Base-by-base conservation (phyloP, 352 stramenopile species). In the Globisporangium nodosum region DNA sequence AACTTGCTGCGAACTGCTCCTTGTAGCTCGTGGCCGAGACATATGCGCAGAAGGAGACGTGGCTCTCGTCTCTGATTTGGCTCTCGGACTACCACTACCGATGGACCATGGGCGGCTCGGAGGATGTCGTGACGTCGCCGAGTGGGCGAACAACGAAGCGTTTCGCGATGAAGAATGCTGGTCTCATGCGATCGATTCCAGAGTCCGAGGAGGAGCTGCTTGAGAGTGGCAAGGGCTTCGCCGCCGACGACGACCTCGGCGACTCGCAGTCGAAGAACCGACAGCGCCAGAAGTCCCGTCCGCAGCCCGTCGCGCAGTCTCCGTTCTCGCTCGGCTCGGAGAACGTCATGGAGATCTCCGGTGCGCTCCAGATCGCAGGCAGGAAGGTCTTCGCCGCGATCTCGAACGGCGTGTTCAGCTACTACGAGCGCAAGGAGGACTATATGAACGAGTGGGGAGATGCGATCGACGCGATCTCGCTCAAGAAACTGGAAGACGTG, bases 371-470 rank as follows among this genome's bases (percentile, higher is more conserved):
- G 33, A 87, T 93, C 39, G 72, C 73, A 2, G 80, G 76, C 0
- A 69, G 54, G 27, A 73, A 68, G 13, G 81, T 91, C 3, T 95
- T 90, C 60, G 84, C 83, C 0, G 74, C 80, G 2, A 95, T 95
- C 39, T 81, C 82, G 0, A 88, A 81, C 40, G 84, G 84, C n/a
- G 76, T 95, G 9, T 91, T 95, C 56, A 87, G 83, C 37, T 95
- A 93, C 61, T 95, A 92, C 51, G 84, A 87, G n/a, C 78, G 78
- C 0, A 78, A 92, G 37, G 79, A 87, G 43, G 83, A 93, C 57
- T 83, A 88, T 39, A 73, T 88, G 57, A 87, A 82, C 53, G 83
- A 95, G 48, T 95, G 85, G 85, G 85, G 85, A 0, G 81, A 95
- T 39, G 79, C 83, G 9, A 78, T 95, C 37, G 82, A 92, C 52